A percentile compares a stretch with the other conserved stretches of the same genome.
phyloP scores from a whole-genome alignment of 495 filamentous ascomycete genomes.

The Talaromyces trachyspermus region DNA sequence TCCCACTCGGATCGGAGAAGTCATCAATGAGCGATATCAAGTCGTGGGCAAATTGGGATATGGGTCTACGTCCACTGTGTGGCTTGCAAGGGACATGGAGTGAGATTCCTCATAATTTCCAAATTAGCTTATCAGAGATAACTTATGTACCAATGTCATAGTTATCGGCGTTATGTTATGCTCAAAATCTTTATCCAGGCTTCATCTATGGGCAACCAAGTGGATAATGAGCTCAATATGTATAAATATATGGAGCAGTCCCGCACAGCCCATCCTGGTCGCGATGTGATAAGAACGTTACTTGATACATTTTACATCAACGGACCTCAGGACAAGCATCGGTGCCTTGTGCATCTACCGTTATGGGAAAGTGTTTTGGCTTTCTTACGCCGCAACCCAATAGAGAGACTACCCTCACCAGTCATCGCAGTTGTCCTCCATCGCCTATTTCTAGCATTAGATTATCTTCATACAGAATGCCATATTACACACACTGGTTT shows the following conservation, averaged over 20 bases:
- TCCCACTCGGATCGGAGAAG: slow-evolving; percentile 21
- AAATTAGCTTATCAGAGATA: slow-evolving; percentile 18
- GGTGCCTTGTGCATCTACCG: slow-evolving; percentile 24
- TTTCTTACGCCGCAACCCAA: slow-evolving; percentile 19
- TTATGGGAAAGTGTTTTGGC: slow-evolving; percentile 26
- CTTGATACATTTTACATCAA: slow-evolving; percentile 25
- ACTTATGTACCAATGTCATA: slow-evolving; percentile 18
- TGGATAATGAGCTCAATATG: slow-evolving; percentile 21
- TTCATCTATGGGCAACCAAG: slow-evolving; percentile 14
- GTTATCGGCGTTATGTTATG: slow-evolving; percentile 19
- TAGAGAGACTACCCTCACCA: slow-evolving; percentile 14
- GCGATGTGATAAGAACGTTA: slow-evolving; percentile 18
- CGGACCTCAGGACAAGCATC: slow-evolving; percentile 19
- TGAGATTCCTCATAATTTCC: slow-evolving; percentile 7
- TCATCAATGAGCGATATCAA: slow-evolving; percentile 33
- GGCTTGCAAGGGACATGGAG: slow-evolving; percentile 32
- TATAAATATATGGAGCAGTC: slow-evolving; percentile 16
- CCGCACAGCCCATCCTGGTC: slow-evolving; percentile 19
- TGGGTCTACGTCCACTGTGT: slow-evolving; percentile 38
- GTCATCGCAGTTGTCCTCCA: slow-evolving; percentile 23
- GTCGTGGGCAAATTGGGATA: slow-evolving; percentile 39
- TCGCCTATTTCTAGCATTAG: slow-evolving; percentile 27
- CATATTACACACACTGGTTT: slow-evolving; percentile 32
- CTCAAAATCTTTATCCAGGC: slow-evolving; percentile 21
- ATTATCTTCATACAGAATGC: slow-evolving; percentile 33